Percentiles rank a stretch among this genome's conserved stretches.
phyloP scores from a whole-genome alignment of 805 yeast species.

The Candida andamanensis region DNA sequence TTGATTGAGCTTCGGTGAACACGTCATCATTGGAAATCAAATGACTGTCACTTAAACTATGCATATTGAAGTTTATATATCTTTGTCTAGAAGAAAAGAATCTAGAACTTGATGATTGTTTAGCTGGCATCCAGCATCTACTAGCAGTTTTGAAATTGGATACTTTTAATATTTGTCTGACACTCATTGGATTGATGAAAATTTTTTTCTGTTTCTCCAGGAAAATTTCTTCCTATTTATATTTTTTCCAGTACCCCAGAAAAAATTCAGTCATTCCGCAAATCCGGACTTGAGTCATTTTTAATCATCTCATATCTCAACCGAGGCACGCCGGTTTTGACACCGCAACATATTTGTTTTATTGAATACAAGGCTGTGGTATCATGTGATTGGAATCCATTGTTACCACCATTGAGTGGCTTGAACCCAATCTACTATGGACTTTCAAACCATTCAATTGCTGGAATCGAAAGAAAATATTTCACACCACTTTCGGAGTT shows the following conservation, averaged over 20 bases:
- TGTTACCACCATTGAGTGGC: too few relatives aligned
- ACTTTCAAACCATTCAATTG: too few relatives aligned
- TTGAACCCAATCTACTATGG: too few relatives aligned
- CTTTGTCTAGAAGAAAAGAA: slow-evolving; percentile 34
- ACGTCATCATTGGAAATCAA: slow-evolving; percentile 34
- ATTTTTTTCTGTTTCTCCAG: too few relatives aligned
- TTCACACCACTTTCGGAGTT: slow-evolving; percentile 4
- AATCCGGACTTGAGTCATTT: slow-evolving; percentile 6
- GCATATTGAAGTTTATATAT: slow-evolving; percentile 25
- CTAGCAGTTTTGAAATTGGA: slow-evolving; percentile 37
- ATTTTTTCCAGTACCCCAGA: neutral
- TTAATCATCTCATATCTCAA: too few relatives aligned
- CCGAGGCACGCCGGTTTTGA: too few relatives aligned
- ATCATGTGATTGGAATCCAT: too few relatives aligned
- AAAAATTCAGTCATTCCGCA: slow-evolving; percentile 7
- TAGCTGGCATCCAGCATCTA: slow-evolving; percentile 37
- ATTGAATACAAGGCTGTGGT: too few relatives aligned
- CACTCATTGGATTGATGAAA: slow-evolving; percentile 14
- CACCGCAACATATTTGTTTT: too few relatives aligned
- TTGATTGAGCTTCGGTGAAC: slow-evolving; percentile 11
- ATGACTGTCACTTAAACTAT: slow-evolving; percentile 23
- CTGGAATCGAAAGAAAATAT: too few relatives aligned
- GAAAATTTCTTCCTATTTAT: neutral
- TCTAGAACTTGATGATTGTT: slow-evolving; percentile 18
- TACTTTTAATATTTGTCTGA: slow-evolving; percentile 25